phyloP scores from a whole-genome alignment of 495 filamentous ascomycete genomes.

The Podospora anserina region DNA sequence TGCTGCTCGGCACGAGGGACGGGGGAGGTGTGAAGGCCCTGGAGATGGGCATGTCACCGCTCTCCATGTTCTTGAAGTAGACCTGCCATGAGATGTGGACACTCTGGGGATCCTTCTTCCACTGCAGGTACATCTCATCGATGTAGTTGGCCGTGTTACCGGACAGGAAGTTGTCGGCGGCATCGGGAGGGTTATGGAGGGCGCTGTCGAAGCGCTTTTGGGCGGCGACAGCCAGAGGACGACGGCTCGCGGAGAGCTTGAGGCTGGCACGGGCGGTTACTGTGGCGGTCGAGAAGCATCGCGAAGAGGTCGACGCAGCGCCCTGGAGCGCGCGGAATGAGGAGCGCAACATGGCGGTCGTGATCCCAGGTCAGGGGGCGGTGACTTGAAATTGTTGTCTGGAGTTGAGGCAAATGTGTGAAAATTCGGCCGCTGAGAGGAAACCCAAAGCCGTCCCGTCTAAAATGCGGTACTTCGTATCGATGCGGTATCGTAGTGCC shows the following conservation, averaged over 20 bases:
- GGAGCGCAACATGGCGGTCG: slow-evolving; percentile 42
- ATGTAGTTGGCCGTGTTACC: slow-evolving; percentile 97
- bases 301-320: slow-evolving; percentile 30
- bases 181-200: slow-evolving; percentile 53
- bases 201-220: slow-evolving; percentile 50
- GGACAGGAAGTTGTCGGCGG: slow-evolving; percentile 90
- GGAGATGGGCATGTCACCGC: slow-evolving; percentile 92
- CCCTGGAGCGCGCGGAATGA: slow-evolving; percentile 33
- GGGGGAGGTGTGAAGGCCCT: slow-evolving; percentile 95
- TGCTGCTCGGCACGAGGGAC: slow-evolving; percentile 70
- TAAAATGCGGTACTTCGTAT: slow-evolving; percentile 12
- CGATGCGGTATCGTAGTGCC: slow-evolving; percentile 1
- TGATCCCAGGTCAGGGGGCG: slow-evolving; percentile 10
- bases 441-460: slow-evolving; percentile 15
- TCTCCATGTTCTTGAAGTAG: slow-evolving; percentile 99
- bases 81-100: slow-evolving; percentile 99
- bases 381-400: background rate
- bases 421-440: slow-evolving; percentile 14
- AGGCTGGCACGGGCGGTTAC: slow-evolving; percentile 32
- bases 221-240: slow-evolving; percentile 49
- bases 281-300: slow-evolving; percentile 45
- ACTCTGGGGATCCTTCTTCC: slow-evolving; percentile 88
- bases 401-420: slow-evolving; percentile 26
- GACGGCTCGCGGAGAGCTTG: slow-evolving; percentile 39
- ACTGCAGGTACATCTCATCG: slow-evolving; percentile 98